Base-by-base conservation (phyloP, 2,329 filamentous ascomycete species). In the Drechmeria coniospora region DNA sequence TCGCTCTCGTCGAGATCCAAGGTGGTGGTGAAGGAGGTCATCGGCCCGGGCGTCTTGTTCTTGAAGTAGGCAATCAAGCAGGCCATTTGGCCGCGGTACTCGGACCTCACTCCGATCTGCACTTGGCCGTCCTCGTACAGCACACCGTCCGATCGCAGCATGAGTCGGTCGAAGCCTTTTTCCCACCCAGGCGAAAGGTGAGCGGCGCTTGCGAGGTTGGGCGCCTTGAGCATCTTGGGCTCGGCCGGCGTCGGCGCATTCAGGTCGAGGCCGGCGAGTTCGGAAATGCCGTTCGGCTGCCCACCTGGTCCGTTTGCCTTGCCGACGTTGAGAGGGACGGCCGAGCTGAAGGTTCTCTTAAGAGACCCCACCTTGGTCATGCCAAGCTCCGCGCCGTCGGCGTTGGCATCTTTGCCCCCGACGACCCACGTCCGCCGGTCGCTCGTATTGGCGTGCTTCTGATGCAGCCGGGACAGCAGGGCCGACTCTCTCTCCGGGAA, bases 351-450 rank as follows among this genome's bases (percentile, higher is more conserved):
- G 2, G 81, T 78, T 40, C 87, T 76, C 59, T 87, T 92, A 31
- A 94, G 65, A 9, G 80, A 80, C 8, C 76, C 75, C 35, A 78
- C 78, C 51, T 90, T 82, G 17, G 75, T 76, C 54, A 94, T 69
- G 36, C 71, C 73, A 33, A 92, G 70, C 49, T 93, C 86, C 31
- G 74, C 68, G 24, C 74, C 63, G 45, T 92, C 83, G 1, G 73
- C 63, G 48, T 94, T 94, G 32, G 86, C 87, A 48, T 92, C 84
- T 57, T 93, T 94, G 34, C 84, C 87, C 36, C 87, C 87, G n/a
- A 95, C 81, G 15, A 94, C 77, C 90, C 90, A 98, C 2, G 90
- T 95, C 35, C 87, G 73, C 57, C 92, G 92, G 52, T 98, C 90
- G 47, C 82, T 92, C 10, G 83, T 90, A 34, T 79, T 81, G 26